A percentile compares a stretch with the other conserved stretches of the same genome.
Evolutionary conservation across 179 eudicot species (phyloP).

Genomic region (Silene coronaria): DNA sequence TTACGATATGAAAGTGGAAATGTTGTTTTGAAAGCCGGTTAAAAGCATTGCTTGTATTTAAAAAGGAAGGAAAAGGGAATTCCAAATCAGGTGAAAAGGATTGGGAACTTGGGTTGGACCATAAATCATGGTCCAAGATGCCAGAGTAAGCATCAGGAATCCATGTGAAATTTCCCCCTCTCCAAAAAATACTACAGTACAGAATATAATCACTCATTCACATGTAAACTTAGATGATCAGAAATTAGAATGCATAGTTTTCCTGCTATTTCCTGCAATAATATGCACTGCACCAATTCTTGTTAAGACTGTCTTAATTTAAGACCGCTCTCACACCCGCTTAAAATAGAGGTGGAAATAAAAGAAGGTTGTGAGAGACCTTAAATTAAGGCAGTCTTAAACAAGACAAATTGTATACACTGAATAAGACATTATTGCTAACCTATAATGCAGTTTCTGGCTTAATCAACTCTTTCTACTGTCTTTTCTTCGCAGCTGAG

Average conservation of each 20-base stretch:
- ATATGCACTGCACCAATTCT: neutral
- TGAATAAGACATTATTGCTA: neutral
- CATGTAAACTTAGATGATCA: constrained; percentile 9
- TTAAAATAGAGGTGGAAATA: too few relatives aligned
- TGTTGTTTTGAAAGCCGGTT: neutral
- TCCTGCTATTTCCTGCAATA: neutral
- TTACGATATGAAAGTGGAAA: neutral
- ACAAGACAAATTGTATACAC: neutral
- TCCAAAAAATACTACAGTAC: neutral
- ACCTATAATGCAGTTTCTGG: neutral
- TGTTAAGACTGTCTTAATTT: too few relatives aligned
- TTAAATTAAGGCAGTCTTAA: too few relatives aligned
- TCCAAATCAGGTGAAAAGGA: neutral
- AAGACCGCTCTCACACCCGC: too few relatives aligned
- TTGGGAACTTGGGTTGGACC: constrained; percentile 16
- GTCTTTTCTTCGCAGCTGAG: neutral
- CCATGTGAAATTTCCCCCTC: constrained; percentile 44
- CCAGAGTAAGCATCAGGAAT: constrained; percentile 38
- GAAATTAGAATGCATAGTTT: neutral
- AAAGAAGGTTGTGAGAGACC: too few relatives aligned
- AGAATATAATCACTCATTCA: constrained; percentile 30
- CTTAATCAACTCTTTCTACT: neutral
- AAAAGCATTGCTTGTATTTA: neutral
- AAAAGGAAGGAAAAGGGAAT: neutral
- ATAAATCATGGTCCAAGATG: constrained; percentile 19